phyloP scores from a whole-genome alignment of 176 grass and related monocot species.

The Oryza brachyantha region DNA sequence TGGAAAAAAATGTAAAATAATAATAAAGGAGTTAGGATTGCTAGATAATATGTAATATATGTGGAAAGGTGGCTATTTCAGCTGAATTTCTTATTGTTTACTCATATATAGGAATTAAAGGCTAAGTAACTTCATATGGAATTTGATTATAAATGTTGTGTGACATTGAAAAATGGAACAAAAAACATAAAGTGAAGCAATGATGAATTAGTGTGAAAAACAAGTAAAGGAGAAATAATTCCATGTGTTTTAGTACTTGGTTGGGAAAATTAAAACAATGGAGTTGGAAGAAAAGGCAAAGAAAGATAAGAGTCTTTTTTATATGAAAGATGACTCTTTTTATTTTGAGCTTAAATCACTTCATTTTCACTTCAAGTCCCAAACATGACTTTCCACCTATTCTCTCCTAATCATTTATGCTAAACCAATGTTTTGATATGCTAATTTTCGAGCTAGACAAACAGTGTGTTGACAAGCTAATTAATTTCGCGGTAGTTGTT shows the following conservation, averaged over 20 bases:
- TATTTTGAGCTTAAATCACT: constrained; percentile 14
- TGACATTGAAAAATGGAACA: not conserved
- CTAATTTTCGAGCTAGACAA: constrained; percentile 10
- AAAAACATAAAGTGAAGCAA: not conserved
- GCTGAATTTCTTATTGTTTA: not conserved
- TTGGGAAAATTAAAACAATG: not conserved
- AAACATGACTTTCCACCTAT: not conserved
- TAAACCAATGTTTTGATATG: constrained; percentile 13
- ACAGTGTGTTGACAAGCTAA: constrained; percentile 24
- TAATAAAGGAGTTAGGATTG: too few relatives aligned
- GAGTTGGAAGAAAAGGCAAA: not conserved
- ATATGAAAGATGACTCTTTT: not conserved
- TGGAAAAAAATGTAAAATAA: not conserved
- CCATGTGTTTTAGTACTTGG: not conserved
- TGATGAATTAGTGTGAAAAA: not conserved
- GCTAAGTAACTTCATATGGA: not conserved
- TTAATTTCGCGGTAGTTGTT: constrained; percentile 1
- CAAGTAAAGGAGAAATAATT: not conserved
- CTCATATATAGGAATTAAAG: not conserved
- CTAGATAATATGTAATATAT: not conserved
- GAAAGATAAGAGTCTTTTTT: not conserved
- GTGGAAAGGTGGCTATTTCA: not conserved
- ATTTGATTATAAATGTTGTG: not conserved
- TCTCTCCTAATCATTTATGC: not conserved
- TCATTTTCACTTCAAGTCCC: constrained; percentile 34